Percentiles rank a stretch among this genome's conserved stretches.
These are phyloP conservation scores for Evernia prunastri DNA, from an alignment of 495 filamentous ascomycete species.

Conservation along the genomic window DNA sequence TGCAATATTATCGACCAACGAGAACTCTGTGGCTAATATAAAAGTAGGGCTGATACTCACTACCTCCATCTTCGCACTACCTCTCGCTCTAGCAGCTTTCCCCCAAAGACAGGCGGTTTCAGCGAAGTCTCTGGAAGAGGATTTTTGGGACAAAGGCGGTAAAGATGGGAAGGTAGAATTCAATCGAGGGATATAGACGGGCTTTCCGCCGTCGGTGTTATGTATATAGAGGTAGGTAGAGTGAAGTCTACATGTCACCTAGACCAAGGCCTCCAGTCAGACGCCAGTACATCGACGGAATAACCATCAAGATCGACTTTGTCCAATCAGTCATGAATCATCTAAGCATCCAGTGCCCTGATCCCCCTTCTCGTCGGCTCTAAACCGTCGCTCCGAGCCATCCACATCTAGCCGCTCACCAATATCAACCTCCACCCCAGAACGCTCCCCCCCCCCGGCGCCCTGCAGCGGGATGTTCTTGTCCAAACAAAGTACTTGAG, in stretches of 20 bases:
- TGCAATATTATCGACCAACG: background rate
- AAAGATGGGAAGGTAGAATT: constrained; percentile 74
- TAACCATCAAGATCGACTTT: background rate
- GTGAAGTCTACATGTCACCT: background rate
- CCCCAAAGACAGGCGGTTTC: constrained; percentile 78
- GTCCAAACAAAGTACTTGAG: no score
- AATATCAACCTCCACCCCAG: no score
- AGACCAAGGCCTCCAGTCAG: background rate
- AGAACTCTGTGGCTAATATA: background rate
- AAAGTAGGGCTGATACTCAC: constrained; percentile 60
- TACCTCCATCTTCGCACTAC: constrained; percentile 76
- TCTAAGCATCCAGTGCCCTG: background rate
- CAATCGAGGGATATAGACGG: constrained; percentile 65
- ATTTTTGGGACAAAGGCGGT: constrained; percentile 76
- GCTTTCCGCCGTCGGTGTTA: background rate
- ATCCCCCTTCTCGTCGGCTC: background rate
- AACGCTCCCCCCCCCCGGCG: no score
- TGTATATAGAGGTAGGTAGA: background rate
- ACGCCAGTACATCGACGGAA: background rate
- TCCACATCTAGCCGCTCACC: no score
- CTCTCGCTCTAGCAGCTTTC: constrained; percentile 82
- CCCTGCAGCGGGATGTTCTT: no score
- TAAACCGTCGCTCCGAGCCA: background rate
- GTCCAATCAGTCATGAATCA: background rate
- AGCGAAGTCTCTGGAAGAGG: constrained; percentile 65